Conservation (phyloP, 768 basidiomycete genomes). For the Lyophyllum atratum region DNA sequence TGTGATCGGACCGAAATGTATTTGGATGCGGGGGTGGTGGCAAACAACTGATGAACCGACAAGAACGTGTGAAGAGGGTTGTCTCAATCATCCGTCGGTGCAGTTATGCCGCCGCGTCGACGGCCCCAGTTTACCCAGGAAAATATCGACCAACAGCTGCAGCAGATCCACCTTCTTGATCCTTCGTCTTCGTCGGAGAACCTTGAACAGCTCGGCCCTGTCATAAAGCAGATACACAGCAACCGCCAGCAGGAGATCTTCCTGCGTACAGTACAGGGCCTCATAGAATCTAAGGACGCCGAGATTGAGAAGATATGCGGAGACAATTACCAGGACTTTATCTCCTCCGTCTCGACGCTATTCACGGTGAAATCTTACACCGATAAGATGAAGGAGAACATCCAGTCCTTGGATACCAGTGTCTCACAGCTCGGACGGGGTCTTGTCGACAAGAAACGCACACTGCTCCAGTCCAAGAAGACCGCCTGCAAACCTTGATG, state of each 20-base stretch:
- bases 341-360: conserved; percentile 94
- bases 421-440: conserved; percentile 87
- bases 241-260: conserved; percentile 89
- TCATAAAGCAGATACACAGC: conserved; percentile 91
- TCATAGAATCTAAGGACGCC: conserved; percentile 91
- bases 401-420: conserved; percentile 83
- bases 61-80: neutral
- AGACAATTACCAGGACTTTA: conserved; percentile 98
- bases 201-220: conserved; percentile 91
- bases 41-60: conserved; percentile 38
- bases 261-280: conserved; percentile 80
- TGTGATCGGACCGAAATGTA: conserved; percentile 12
- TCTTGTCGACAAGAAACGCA: conserved; percentile 92
- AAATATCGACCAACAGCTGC: conserved; percentile 85
- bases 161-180: conserved; percentile 89
- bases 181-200: conserved; percentile 90
- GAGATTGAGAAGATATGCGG: conserved; percentile 97
- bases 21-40: conserved; percentile 36
- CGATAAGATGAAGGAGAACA: conserved; percentile 88
- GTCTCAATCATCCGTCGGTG: conserved; percentile 21
- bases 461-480: conserved; percentile 86
- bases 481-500: conserved; percentile 94
- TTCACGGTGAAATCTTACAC: conserved; percentile 97
- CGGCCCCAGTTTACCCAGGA: conserved; percentile 78
- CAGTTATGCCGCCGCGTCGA: conserved; percentile 75